A percentile compares a stretch with the other conserved stretches of the same genome.
Evolutionary conservation across 306 rosid genomes (phyloP).

Genomic region (Medicago lupulina): DNA sequence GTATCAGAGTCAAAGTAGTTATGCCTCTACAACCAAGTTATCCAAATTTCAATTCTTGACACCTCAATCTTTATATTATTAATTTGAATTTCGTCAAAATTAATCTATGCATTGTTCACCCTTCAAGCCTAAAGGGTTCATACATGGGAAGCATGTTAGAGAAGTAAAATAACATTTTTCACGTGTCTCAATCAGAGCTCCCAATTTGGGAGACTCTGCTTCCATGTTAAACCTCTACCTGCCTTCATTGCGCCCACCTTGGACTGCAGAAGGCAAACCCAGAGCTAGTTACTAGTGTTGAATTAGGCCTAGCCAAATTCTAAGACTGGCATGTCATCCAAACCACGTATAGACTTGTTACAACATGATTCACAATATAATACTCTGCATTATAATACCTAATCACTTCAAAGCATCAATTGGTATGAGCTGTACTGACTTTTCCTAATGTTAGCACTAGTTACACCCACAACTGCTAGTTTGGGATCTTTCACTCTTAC

Average conservation of each 20-base stretch:
- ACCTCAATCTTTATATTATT: not conserved
- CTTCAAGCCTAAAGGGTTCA: constrained; percentile 1
- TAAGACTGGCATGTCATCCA: not conserved
- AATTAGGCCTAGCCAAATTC: not conserved
- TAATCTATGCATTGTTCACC: not conserved
- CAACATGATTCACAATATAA: constrained; percentile 2
- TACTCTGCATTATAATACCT: not conserved
- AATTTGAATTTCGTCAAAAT: not conserved
- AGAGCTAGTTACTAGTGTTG: not conserved
- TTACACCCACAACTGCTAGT: constrained; percentile 13
- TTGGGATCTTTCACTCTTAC: not conserved
- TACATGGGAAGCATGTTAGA: not conserved
- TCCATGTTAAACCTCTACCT: not conserved
- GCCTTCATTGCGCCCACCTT: not conserved
- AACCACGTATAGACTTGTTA: not conserved
- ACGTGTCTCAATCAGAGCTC: not conserved
- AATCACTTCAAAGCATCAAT: constrained; percentile 25
- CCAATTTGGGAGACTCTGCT: not conserved
- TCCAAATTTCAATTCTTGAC: not conserved
- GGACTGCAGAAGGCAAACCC: not conserved
- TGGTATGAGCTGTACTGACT: not conserved
- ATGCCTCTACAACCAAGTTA: not conserved
- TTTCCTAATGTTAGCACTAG: constrained; percentile 12
- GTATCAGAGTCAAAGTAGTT: not conserved
- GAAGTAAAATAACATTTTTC: not conserved